Evolutionary conservation across 2,329 filamentous ascomycete genomes (phyloP), one percentile per base, ranked within the genome.

Genomic region (Ceratocystis colombiana): DNA sequence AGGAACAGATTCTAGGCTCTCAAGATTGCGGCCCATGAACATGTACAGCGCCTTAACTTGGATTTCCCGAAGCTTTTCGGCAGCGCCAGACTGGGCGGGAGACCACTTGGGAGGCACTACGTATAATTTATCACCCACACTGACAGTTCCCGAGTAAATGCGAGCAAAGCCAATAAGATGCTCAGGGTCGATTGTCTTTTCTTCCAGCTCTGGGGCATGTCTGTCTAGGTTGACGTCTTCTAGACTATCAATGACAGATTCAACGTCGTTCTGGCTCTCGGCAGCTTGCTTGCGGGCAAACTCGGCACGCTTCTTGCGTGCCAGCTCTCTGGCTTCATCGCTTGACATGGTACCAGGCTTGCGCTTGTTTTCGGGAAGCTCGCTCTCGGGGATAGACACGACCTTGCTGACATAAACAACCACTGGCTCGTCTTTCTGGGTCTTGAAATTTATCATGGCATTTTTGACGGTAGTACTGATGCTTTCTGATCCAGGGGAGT

Each of bases 341-440:
- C 90, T 88, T 48, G 84, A 96, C 72, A 97, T 81, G 55, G 86
- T 85, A 0, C 87, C 87, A 17, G 77, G 75, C 17, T 85, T 82
- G 59, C 90, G 82, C 75, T 88, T 95, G 74, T 96, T 96, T 64
- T 93, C 84, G 0, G 90, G 89, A 4, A 99, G 79, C 71, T 99
- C 93, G 75, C 90, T 96, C 72, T 95, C 90, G 0, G 91, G 93
- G 12, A 99, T 82, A 0, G 94, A 94, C 1, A 97, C 89, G 91
- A 99, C 96, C 75, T 99, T 99, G 77, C 93, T 97, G 68, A 99
- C 89, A 70, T 96, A 99, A 7, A 90, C 93, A 1, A 99, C 90
- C 0, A 96, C 85, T 0, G 93, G 92, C 67, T 88, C 88, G 0
- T 85, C 80, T 48, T 83, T 80, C 0, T 80, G 81, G 2, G 84